Evolutionary conservation across 495 filamentous ascomycete species (phyloP).

Genomic region (Clohesyomyces aquaticus): DNA sequence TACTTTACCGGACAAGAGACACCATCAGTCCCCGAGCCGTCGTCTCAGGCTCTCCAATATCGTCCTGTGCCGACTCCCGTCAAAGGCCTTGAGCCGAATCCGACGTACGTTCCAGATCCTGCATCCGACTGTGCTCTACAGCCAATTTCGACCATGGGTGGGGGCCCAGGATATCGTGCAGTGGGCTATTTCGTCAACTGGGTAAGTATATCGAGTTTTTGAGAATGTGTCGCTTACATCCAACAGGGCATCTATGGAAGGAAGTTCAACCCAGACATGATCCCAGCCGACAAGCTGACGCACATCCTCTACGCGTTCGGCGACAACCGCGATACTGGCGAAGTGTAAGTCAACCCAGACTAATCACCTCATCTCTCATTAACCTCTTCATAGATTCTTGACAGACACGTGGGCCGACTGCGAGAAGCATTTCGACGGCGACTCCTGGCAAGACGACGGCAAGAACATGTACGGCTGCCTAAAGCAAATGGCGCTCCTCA

Average conservation of each 20-base stretch:
- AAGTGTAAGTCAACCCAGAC: background rate
- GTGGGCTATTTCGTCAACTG: conserved; percentile 90
- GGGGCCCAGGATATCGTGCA: conserved; percentile 57
- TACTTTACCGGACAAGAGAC: background rate
- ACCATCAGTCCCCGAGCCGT: background rate
- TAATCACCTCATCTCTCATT: background rate
- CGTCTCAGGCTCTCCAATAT: background rate
- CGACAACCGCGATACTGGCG: conserved; percentile 68
- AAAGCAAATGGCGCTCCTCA: conserved; percentile 92
- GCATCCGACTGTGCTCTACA: background rate
- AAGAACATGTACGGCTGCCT: conserved; percentile 76
- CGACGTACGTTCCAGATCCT: background rate
- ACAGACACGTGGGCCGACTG: conserved; percentile 83
- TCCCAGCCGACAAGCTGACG: conserved; percentile 85
- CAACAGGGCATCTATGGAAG: conserved; percentile 80
- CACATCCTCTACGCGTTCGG: conserved; percentile 93
- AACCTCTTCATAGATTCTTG: conserved; percentile 44
- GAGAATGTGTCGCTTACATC: conserved; percentile 3
- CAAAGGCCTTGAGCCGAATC: background rate
- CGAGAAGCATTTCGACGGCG: conserved; percentile 78
- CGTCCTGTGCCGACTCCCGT: background rate
- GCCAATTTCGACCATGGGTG: conserved; percentile 47
- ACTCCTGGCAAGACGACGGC: conserved; percentile 68
- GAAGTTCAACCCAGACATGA: conserved; percentile 81
- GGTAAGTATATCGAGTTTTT: conserved; percentile 45